Evolutionary conservation across 805 yeast genomes (phyloP), one percentile per base, ranked within the genome.

Genomic region (Candida anglica): DNA sequence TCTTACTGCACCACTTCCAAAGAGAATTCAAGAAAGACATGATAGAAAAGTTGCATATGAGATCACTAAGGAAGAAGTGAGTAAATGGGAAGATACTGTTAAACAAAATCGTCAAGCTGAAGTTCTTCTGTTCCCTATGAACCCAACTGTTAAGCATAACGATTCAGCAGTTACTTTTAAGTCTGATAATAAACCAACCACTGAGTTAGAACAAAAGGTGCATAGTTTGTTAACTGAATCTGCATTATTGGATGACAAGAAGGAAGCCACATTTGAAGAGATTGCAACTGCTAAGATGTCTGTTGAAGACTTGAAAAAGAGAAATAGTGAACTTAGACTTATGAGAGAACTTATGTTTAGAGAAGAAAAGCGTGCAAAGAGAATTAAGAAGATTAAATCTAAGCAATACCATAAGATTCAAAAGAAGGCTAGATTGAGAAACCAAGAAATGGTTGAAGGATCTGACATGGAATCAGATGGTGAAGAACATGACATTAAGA

Each of bases 271-370:
- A 4, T 89, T 88, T 58, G 97, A 91, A 57, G 86, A 89, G 34
- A 73, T 87, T 22, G 89, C 86, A 6, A 77, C 85, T 2, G 88
- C 95, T 2, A 81, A 82, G 50, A 62, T 91, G 57, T 72, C 93
- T 0, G 75, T 81, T 18, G 94, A 84, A 40, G 98, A 93, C 32
- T 62, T 91, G 64, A 63, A 67, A 36, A 77, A 79, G 53, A 73
- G 94, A 39, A 81, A 93, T 6, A 75, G 77, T 39, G 96, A 91
- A 60, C 70, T 91, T 46, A 75, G 98, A 46, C 62, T 84, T 51
- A 87, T 88, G 96, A 75, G 98, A 43, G 98, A 93, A 54, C 73
- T 91, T 42, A 86, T 91, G 96, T 93, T 88, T 66, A 74, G 98
- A 49, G 97, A 91, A 50, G 97, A 91, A 64, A 76, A 81, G 52